Base-by-base conservation (phyloP, 176 grass and related monocot genomes). In the Aechmea fasciata region DNA sequence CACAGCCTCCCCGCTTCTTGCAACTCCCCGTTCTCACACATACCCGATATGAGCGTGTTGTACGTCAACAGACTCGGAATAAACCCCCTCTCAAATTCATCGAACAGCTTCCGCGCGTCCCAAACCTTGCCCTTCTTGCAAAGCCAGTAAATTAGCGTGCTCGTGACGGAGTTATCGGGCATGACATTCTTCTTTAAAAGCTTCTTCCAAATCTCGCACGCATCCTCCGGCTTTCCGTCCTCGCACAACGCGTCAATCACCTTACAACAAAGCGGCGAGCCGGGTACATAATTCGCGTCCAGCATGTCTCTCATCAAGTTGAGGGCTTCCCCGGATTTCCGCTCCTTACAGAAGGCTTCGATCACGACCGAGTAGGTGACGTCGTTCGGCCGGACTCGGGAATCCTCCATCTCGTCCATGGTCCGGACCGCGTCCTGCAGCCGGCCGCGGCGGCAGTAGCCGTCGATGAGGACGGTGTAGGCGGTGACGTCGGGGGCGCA, bases 331-430 rank as follows among this genome's bases (percentile, higher is more conserved):
- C 10, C 59, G 3, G 84, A 77, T 70, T 87, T 96, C 0, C 50
- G 70, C 26, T 83, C 79, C 71, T 79, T 90, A 69, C 76, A 90
- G 62, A 81, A 87, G 0, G 84, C 72, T 24, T 85, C 87, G 0
- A 90, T 96, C 69, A 96, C 71, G 3, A 87, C 84, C 8, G 84
- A 85, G 51, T 87, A 90, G 52, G 87, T 90, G 52, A 87, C 70
- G 6, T 90, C 81, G 29, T 90, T 96, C 0, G 91, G 84, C 13
- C 33, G 15, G 77, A 90, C 67, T 10, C 81, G 70, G 10, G 71
- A 54, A 0, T 54, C 52, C 67, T 90, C 91, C 87, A 96, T 96
- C 78, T 95, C 83, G 61, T 90, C 91, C 91, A 95, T 95, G n/a
- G 84, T 61, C 73, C 80, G 90, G 10, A 80, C 76, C 22, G 87